Conservation (phyloP, 257 asterid genomes). For the Solanum chilense region DNA sequence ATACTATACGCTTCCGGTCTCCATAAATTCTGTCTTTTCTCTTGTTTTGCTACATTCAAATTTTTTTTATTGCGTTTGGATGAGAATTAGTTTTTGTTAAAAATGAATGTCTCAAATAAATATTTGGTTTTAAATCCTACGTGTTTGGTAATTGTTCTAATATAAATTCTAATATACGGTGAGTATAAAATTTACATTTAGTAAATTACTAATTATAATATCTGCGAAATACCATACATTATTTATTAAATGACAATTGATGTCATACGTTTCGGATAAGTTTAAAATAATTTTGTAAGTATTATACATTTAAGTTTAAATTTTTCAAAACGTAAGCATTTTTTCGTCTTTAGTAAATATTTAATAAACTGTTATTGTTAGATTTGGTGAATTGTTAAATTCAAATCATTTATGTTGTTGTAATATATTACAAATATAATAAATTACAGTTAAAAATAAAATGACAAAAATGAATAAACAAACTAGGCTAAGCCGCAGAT, state of each 20-base stretch:
- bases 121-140: neutral
- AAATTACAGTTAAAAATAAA: too few species aligned
- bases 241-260: neutral
- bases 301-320: neutral
- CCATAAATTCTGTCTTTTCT: neutral
- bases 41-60: too few species aligned
- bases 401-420: neutral
- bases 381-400: neutral
- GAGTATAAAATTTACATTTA: neutral
- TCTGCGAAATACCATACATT: neutral
- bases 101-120: neutral
- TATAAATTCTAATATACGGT: neutral
- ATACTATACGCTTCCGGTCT: too few species aligned
- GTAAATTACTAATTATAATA: neutral
- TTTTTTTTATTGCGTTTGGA: neutral
- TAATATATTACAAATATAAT: too few species aligned
- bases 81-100: neutral
- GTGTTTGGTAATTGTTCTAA: neutral
- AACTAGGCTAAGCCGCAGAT: rapidly evolving
- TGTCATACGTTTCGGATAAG: neutral
- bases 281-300: neutral
- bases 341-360: neutral
- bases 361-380: neutral
- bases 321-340: neutral
- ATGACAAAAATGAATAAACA: too few species aligned